These are phyloP conservation scores for Amanita phalloides DNA, from an alignment of 768 basidiomycete genomes.

Conservation along the genomic window DNA sequence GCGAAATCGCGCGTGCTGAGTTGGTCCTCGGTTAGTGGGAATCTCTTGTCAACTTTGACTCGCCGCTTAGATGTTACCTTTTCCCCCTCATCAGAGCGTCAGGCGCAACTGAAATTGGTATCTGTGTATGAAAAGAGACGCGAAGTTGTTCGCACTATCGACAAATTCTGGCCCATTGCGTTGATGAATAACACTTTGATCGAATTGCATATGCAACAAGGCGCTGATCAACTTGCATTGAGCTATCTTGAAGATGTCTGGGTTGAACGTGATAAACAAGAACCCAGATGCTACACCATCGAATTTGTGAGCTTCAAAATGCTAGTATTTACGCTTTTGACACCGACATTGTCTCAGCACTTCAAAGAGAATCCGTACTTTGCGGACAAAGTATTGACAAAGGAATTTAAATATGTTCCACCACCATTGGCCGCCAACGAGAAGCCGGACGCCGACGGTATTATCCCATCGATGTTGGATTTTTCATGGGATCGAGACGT, in stretches of 20 bases:
- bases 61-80: neutral
- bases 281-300: slow-evolving; percentile 74
- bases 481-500: slow-evolving; percentile 77
- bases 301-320: slow-evolving; percentile 70
- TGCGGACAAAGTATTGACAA: slow-evolving; percentile 62
- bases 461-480: slow-evolving; percentile 68
- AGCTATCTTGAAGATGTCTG: slow-evolving; percentile 81
- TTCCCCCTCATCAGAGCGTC: slow-evolving; percentile 39
- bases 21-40: slow-evolving; percentile 53
- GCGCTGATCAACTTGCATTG: slow-evolving; percentile 71
- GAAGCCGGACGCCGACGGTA: slow-evolving; percentile 59
- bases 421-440: slow-evolving; percentile 43
- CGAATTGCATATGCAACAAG: slow-evolving; percentile 58
- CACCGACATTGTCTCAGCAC: slow-evolving; percentile 33
- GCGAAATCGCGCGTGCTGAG: slow-evolving; percentile 62
- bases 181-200: slow-evolving; percentile 63
- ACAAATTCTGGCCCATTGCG: slow-evolving; percentile 81
- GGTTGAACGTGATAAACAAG: slow-evolving; percentile 60
- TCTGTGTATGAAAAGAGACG: slow-evolving; percentile 69
- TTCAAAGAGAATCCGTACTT: slow-evolving; percentile 88
- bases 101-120: slow-evolving; percentile 41
- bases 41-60: slow-evolving; percentile 3
- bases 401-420: slow-evolving; percentile 67
- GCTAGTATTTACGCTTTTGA: neutral
- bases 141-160: slow-evolving; percentile 49